Conservation (phyloP, 2,329 filamentous ascomycete genomes). For the Sporothrix brasiliensis region DNA sequence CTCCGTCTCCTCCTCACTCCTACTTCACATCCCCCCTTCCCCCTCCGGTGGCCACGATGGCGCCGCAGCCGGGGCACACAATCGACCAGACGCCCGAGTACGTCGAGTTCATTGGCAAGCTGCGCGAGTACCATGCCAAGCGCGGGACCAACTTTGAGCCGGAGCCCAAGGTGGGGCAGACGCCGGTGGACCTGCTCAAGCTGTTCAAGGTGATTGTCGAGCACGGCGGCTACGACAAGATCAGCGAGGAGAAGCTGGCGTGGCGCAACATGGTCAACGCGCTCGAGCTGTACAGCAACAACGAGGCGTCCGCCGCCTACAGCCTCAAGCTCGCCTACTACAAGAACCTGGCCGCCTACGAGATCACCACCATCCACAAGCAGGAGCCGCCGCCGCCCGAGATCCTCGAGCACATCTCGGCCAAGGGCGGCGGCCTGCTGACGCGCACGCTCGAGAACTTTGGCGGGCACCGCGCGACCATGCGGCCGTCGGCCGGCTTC, state of each 20-base stretch:
- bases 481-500: slow-evolving; percentile 49
- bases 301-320: slow-evolving; percentile 82
- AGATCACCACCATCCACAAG: slow-evolving; percentile 76
- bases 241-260: slow-evolving; percentile 79
- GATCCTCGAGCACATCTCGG: slow-evolving; percentile 84
- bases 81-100: slow-evolving; percentile 71
- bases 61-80: slow-evolving; percentile 43
- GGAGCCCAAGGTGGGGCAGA: slow-evolving; percentile 77
- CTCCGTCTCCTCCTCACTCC: not conserved
- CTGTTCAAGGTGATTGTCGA: slow-evolving; percentile 77
- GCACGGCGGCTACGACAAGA: slow-evolving; percentile 82
- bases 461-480: slow-evolving; percentile 41
- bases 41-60: slow-evolving; percentile 39
- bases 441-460: slow-evolving; percentile 78
- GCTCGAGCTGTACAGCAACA: slow-evolving; percentile 72
- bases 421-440: slow-evolving; percentile 79
- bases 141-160: slow-evolving; percentile 78
- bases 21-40: not conserved
- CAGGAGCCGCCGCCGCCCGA: slow-evolving; percentile 84
- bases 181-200: slow-evolving; percentile 74
- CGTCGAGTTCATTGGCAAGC: slow-evolving; percentile 73
- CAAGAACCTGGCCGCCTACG: slow-evolving; percentile 84
- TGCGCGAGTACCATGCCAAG: slow-evolving; percentile 74
- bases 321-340: slow-evolving; percentile 86
- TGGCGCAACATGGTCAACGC: slow-evolving; percentile 80